phyloP scores from a whole-genome alignment of 106 monocot species.

The Apostasia shenzhenica region DNA sequence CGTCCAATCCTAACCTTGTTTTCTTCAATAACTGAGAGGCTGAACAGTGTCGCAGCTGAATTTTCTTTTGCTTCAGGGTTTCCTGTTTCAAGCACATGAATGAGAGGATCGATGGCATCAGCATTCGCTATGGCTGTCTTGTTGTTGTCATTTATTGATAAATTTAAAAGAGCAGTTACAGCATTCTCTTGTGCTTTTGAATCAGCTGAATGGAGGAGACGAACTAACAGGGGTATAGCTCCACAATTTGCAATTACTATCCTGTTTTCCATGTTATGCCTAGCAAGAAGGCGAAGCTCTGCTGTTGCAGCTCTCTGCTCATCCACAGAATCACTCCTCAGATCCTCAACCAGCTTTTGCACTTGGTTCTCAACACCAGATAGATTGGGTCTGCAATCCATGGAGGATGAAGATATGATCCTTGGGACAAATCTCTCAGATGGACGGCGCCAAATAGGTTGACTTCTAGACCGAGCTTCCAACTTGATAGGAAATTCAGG shows the following conservation, averaged over 20 bases:
- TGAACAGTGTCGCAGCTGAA: constrained; percentile 88
- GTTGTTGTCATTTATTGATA: constrained; percentile 96
- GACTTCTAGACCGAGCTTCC: constrained; percentile 45
- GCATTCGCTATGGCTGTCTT: constrained; percentile 75
- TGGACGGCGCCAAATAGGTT: constrained; percentile 39
- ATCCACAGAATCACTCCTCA: constrained; percentile 59
- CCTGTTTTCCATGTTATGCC: constrained; percentile 76
- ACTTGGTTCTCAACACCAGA: constrained; percentile 54
- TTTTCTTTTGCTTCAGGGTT: constrained; percentile 87
- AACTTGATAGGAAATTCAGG: constrained; percentile 25
- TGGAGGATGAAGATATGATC: constrained; percentile 44
- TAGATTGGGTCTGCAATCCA: constrained; percentile 50
- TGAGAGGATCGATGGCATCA: constrained; percentile 78
- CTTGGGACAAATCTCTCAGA: constrained; percentile 50
- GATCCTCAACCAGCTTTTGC: constrained; percentile 47
- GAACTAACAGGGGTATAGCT: constrained; percentile 58
- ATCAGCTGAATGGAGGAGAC: constrained; percentile 61
- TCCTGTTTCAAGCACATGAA: constrained; percentile 79
- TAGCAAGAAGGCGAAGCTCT: constrained; percentile 65
- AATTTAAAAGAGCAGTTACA: constrained; percentile 79
- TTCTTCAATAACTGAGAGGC: constrained; percentile 87
- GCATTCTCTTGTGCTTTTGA: constrained; percentile 72
- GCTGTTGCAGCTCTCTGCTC: constrained; percentile 52
- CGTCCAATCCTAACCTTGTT: constrained; percentile 84
- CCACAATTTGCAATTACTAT: constrained; percentile 76